Base-by-base conservation (phyloP, 108 stramenopile species). In the Discostella stelligeroides region DNA sequence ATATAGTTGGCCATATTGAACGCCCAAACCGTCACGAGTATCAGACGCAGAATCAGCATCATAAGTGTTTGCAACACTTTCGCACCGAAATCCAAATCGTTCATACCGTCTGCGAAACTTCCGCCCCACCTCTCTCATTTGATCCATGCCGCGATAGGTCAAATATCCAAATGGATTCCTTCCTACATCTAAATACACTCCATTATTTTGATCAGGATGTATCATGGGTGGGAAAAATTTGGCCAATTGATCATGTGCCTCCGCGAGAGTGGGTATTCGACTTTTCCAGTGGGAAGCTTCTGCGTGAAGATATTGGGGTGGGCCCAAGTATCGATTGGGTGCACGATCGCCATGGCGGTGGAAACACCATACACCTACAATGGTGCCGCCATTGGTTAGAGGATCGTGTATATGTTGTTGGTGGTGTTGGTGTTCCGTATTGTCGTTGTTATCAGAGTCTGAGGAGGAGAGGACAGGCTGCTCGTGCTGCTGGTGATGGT, bases 301-400 rank as follows among this genome's bases (percentile, higher is more conserved):
- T 41, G 59, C 74, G 6, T 73, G 57, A n/a, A 51, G 51, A 13
- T 70, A 38, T n/a, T 76, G 61, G 0, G 60, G 57, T 7, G 76
- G 57, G 18, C 76, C 79, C 1, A 89, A 61, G 40, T 79, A 72
- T 13, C 85, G 76, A 56, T 79, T 68, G 20, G 91, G 91, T 1
- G 86, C 68, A 21, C 91, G 60, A 73, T 92, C 91, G 21, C 91
- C 91, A 72, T 92, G 91, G 15, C 91, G 83, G 49, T 74, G 75
- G 72, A 92, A 92, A 38, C 89, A 76, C 83, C 85, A 92, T 18
- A 86, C 82, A 17, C 85, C 89, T 39, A 74, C 77, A 28, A 90
- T 73, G 23, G 66, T 75, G 0, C 85, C 86, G 13, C 68, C 78
- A 56, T 86, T 80, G 28, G 61, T 72, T 15, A 63, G 55, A 40